These are phyloP conservation scores for Heterobasidion parviporum DNA, from an alignment of 1,284 basidiomycete genomes.

Conservation along the genomic window DNA sequence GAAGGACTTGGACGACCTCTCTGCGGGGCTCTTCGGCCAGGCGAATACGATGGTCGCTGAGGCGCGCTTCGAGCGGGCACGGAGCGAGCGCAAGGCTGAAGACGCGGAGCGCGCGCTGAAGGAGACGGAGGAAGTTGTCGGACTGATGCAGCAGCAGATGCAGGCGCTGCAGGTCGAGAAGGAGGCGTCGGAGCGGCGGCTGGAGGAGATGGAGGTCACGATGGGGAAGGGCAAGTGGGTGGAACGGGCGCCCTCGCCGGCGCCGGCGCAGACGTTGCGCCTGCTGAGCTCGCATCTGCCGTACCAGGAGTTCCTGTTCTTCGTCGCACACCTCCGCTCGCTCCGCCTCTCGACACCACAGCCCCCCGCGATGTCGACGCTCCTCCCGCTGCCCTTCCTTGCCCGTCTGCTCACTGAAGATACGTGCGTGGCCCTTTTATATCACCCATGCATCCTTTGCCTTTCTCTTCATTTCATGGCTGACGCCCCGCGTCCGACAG, in stretches of 20 bases:
- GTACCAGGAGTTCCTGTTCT: conserved; percentile 81
- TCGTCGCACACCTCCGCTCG: conserved; percentile 75
- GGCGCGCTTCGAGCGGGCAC: conserved; percentile 68
- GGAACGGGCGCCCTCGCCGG: conserved; percentile 24
- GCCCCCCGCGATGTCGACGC: conserved; percentile 59
- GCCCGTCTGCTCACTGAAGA: conserved; percentile 81
- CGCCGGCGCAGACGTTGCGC: conserved; percentile 14
- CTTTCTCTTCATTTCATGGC: background rate
- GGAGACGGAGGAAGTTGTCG: conserved; percentile 81
- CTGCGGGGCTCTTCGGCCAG: conserved; percentile 80
- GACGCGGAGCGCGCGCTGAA: conserved; percentile 77
- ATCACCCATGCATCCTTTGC: conserved; percentile 7
- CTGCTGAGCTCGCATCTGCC: conserved; percentile 68
- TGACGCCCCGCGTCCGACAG: conserved; percentile 28
- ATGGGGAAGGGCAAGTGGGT: conserved; percentile 69
- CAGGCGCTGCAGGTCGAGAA: conserved; percentile 63
- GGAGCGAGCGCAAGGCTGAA: conserved; percentile 77
- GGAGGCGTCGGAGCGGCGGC: conserved; percentile 46
- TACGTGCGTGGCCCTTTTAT: conserved; percentile 48
- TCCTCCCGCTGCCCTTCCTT: conserved; percentile 78
- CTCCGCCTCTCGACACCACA: conserved; percentile 53
- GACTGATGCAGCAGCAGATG: conserved; percentile 79
- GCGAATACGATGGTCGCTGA: conserved; percentile 93
- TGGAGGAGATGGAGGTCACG: conserved; percentile 36
- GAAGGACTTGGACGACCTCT: conserved; percentile 88